Percentiles rank a stretch among this genome's conserved stretches.
Evolutionary conservation across 805 yeast genomes (phyloP).

Genomic region (Danielia reshetovae): DNA sequence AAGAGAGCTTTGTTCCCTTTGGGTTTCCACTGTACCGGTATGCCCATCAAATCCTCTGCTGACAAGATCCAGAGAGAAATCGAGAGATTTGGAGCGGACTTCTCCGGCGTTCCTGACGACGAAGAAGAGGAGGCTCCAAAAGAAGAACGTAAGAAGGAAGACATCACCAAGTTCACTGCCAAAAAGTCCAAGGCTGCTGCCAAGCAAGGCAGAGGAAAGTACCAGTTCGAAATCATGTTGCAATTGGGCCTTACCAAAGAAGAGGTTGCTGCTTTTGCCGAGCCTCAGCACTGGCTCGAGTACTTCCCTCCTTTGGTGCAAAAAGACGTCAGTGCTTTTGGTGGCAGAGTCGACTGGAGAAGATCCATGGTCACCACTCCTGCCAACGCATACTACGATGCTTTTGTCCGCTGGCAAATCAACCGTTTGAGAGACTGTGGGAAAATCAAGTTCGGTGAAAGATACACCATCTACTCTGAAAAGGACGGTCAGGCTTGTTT

Average conservation of each 20-base stretch:
- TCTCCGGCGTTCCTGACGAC: conserved; percentile 60
- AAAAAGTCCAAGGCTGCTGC: conserved; percentile 92
- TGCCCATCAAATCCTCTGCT: conserved; percentile 96
- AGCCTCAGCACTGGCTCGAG: conserved; percentile 84
- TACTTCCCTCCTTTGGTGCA: conserved; percentile 90
- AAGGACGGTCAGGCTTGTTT: conserved; percentile 99
- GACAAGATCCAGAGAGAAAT: conserved; percentile 92
- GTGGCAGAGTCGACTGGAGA: conserved; percentile 98
- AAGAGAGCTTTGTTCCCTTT: conserved; percentile 89
- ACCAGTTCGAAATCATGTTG: conserved; percentile 93
- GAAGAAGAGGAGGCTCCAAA: conserved; percentile 39
- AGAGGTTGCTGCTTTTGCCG: conserved; percentile 85
- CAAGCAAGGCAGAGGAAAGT: conserved; percentile 90
- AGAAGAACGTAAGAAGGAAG: conserved; percentile 49
- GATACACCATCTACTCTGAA: conserved; percentile 95
- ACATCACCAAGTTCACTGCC: conserved; percentile 86
- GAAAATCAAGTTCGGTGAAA: conserved; percentile 95
- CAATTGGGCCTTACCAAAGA: conserved; percentile 85
- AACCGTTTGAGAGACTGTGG: conserved; percentile 78
- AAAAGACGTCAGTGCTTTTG: conserved; percentile 72
- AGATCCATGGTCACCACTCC: conserved; percentile 94
- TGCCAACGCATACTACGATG: conserved; percentile 88
- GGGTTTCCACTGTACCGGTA: conserved; percentile 99
- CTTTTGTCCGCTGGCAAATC: conserved; percentile 93
- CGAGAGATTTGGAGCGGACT: conserved; percentile 84